These are phyloP conservation scores for Friedmanniomyces endolithicus DNA, from an alignment of 495 filamentous ascomycete genomes.

Conservation along the genomic window DNA sequence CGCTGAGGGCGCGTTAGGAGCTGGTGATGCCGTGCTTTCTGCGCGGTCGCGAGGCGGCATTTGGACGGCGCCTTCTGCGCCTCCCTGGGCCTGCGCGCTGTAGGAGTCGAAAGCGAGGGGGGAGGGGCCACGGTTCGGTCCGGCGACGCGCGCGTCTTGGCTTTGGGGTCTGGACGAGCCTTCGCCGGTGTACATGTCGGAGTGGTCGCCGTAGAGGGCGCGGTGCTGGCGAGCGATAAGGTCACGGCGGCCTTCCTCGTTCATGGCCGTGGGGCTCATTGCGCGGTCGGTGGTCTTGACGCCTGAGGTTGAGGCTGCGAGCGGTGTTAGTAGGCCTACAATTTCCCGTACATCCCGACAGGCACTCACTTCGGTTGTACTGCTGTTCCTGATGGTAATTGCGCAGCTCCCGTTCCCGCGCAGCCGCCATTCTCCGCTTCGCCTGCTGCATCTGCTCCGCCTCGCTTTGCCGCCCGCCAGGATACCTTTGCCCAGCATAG, in stretches of 20 bases:
- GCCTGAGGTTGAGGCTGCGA: slow-evolving; percentile 69
- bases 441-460: slow-evolving; percentile 98
- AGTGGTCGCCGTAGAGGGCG: slow-evolving; percentile 72
- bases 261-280: slow-evolving; percentile 80
- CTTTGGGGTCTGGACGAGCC: slow-evolving; percentile 43
- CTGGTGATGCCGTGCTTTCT: slow-evolving; percentile 80
- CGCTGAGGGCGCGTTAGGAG: slow-evolving; percentile 51
- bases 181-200: slow-evolving; percentile 53
- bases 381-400: slow-evolving; percentile 99
- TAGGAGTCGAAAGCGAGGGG: slow-evolving; percentile 54
- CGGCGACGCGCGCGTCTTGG: slow-evolving; percentile 41
- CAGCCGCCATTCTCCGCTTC: slow-evolving; percentile 95
- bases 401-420: slow-evolving; percentile 95
- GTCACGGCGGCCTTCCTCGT: slow-evolving; percentile 90
- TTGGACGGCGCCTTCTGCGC: slow-evolving; percentile 34
- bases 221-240: slow-evolving; percentile 90
- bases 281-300: slow-evolving; percentile 71
- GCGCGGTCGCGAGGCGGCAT: slow-evolving; percentile 43
- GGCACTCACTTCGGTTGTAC: slow-evolving; percentile 81
- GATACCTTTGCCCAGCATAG: slow-evolving; percentile 87
- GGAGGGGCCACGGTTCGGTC: slow-evolving; percentile 43
- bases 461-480: slow-evolving; percentile 79
- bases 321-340: slow-evolving; percentile 35
- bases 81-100: slow-evolving; percentile 33
- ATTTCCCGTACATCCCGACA: slow-evolving; percentile 28